phyloP scores from a whole-genome alignment of 371 early-diverging fungal genomes.

The Mucor racemosus region DNA sequence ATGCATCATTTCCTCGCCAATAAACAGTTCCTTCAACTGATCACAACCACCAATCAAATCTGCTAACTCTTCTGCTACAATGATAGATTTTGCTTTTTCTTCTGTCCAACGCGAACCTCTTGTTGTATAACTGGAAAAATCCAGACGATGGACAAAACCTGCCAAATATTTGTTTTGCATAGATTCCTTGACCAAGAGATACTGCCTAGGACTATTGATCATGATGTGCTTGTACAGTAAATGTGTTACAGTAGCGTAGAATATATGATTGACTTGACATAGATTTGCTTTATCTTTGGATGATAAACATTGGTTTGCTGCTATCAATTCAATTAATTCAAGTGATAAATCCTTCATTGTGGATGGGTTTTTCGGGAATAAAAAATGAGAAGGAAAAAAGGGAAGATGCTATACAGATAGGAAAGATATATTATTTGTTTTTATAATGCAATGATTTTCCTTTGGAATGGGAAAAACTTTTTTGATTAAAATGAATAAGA shows the following conservation, averaged over 20 bases:
- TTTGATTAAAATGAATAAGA: background rate
- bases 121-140: conserved; percentile 43
- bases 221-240: conserved; percentile 34
- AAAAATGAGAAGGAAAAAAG: conserved; percentile 15
- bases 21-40: conserved; percentile 31
- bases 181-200: conserved; percentile 11
- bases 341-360: conserved; percentile 33
- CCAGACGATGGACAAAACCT: conserved; percentile 30
- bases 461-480: background rate
- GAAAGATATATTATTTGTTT: too few relatives aligned
- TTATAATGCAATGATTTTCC: background rate
- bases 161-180: background rate
- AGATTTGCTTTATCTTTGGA: conserved; percentile 27
- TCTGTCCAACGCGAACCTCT: conserved; percentile 45
- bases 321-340: conserved; percentile 38
- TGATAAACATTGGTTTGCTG: conserved; percentile 12
- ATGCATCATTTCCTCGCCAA: conserved; percentile 46
- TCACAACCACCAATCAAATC: conserved; percentile 31
- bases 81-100: conserved; percentile 34
- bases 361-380: background rate
- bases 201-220: conserved; percentile 37
- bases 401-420: too few relatives aligned
- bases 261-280: conserved; percentile 23
- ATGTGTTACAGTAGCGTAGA: conserved; percentile 24
- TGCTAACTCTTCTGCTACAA: conserved; percentile 33